Percentiles rank a stretch among this genome's conserved stretches.
Evolutionary conservation across 1,139 yeast genomes (phyloP).

Genomic region (Komagataea norvegica): DNA sequence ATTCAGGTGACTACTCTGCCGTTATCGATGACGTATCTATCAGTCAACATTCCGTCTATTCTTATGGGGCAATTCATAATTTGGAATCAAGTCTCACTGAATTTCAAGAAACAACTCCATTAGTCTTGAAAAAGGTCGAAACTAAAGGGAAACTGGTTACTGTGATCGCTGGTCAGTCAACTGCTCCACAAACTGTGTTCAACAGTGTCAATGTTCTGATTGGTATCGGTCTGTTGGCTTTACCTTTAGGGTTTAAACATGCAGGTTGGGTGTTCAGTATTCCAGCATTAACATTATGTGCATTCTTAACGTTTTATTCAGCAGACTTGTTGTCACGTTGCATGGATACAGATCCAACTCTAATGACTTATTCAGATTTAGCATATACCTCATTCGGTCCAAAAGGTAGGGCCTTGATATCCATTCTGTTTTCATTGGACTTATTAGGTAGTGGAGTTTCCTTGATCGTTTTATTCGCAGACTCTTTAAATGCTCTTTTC

Average conservation of each 20-base stretch:
- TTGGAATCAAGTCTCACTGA: constrained; percentile 24
- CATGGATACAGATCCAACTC: constrained; percentile 67
- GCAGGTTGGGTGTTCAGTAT: constrained; percentile 74
- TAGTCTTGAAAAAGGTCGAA: constrained; percentile 62
- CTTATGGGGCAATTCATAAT: constrained; percentile 27
- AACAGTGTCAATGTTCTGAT: constrained; percentile 71
- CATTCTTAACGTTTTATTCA: constrained; percentile 60
- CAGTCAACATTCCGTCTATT: constrained; percentile 19
- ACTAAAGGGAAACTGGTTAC: constrained; percentile 75
- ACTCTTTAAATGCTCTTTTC: constrained; percentile 66
- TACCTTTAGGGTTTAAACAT: constrained; percentile 65
- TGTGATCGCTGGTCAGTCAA: constrained; percentile 76
- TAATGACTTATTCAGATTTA: constrained; percentile 85
- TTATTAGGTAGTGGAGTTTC: constrained; percentile 75
- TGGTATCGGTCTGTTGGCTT: constrained; percentile 71
- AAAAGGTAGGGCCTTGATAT: constrained; percentile 57
- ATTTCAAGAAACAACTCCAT: constrained; percentile 43
- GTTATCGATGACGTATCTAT: constrained; percentile 29
- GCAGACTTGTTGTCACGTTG: constrained; percentile 63
- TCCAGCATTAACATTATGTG: constrained; percentile 48
- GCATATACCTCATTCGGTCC: constrained; percentile 73
- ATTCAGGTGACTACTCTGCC: constrained; percentile 32
- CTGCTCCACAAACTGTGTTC: constrained; percentile 73
- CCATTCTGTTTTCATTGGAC: constrained; percentile 70
- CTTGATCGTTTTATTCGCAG: constrained; percentile 75